Evolutionary conservation across 2,329 filamentous ascomycete species (phyloP).

Genomic region (Ambrosiella beaveri): DNA sequence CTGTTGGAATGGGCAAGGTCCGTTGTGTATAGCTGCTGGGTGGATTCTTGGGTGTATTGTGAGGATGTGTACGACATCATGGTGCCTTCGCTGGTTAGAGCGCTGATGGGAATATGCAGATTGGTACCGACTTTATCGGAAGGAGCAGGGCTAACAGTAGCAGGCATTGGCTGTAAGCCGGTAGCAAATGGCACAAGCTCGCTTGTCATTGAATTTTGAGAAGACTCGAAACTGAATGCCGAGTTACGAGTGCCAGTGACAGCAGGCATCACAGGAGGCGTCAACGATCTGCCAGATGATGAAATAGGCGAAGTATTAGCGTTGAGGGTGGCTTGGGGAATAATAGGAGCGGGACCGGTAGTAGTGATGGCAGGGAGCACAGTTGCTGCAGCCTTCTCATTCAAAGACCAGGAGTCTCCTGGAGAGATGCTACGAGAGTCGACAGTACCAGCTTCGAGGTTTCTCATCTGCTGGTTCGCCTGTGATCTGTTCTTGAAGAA

Average conservation of each 20-base stretch:
- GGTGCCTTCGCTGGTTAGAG: not conserved
- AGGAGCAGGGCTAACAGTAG: not conserved
- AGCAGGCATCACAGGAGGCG: not conserved
- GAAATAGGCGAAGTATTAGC: not conserved
- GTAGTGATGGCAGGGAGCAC: not conserved
- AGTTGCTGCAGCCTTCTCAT: not conserved
- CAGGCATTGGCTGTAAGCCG: constrained; percentile 3
- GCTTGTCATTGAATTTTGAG: not conserved
- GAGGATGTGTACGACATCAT: not conserved
- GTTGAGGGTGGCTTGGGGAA: not conserved
- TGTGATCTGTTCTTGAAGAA: constrained; percentile 1
- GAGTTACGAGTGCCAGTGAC: not conserved
- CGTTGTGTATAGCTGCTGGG: constrained; percentile 6
- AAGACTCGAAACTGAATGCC: constrained; percentile 2
- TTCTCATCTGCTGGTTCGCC: not conserved
- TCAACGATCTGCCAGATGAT: not conserved
- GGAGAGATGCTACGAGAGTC: not conserved
- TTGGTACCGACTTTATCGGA: not conserved
- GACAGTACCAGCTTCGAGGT: constrained; percentile 5
- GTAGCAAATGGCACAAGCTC: not conserved
- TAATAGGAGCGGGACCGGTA: not conserved
- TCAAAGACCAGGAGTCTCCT: not conserved
- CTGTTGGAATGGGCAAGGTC: constrained; percentile 7
- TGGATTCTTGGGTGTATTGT: not conserved
- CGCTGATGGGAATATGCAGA: not conserved